Evolutionary conservation across 192 early-diverging fungal genomes (phyloP), one percentile per base, ranked within the genome.

Genomic region (Linnemannia schmuckeri): DNA sequence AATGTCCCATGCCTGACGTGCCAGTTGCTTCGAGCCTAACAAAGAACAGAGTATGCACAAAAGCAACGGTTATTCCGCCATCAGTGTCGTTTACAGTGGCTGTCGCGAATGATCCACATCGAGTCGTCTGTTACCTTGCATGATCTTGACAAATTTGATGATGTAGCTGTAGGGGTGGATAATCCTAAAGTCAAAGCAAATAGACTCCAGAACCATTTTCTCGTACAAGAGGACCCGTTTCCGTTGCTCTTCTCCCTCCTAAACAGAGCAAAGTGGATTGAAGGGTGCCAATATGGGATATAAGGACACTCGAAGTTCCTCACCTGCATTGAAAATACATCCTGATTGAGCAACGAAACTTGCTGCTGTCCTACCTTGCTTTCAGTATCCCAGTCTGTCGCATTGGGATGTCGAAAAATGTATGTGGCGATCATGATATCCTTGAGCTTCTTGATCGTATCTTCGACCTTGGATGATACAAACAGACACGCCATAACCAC

Each of bases 401-500:
- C 85, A 10, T 90, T 85, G 1, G 93, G 90, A 57, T 92, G 88
- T 44, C 86, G 73, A n/a, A 92, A 83, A 42, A 88, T 82, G 47
- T 93, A 93, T 1, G 93, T 92, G 41, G 90, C 92, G 6, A 95
- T 89, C 57, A 96, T 89, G 9, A 97, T 94, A 75, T 97, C 97
- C 74, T 94, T 94, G 33, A 96, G 87, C 74, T 95, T 95, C 75
- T 97, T 97, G 66, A 94, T 93, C 0, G 96, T 97, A 70, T 97
- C 97, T 71, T 97, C 96, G 75, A 97, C 94, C 77, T 97, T 97
- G 61, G 93, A 94, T 6, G 95, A 95, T 1, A 97, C 94, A 83
- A 96, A 95, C 33, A 97, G 78, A 76, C 94, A 96, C 6, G 96
- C 93, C 85, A 87, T 87, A 15, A 87, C 85, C 33, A 87, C 85